phyloP scores from a whole-genome alignment of 768 basidiomycete species.

The Russula emetica region DNA sequence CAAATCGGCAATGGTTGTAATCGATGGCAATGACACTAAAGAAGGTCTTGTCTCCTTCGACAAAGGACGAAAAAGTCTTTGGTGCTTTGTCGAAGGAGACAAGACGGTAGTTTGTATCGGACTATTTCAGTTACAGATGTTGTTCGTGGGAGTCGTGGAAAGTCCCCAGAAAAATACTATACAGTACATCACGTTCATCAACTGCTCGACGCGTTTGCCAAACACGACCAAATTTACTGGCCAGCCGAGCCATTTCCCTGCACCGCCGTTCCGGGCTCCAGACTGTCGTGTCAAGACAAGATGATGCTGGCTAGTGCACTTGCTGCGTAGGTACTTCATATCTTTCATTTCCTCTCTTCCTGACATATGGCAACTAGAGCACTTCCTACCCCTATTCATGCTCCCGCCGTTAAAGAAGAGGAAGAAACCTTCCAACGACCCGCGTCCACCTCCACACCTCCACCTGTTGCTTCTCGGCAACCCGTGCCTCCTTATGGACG shows the following conservation, averaged over 20 bases:
- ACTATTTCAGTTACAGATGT: too few species aligned
- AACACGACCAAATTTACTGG: constrained; percentile 12
- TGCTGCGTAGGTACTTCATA: constrained; percentile 56
- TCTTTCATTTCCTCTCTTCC: constrained; percentile 16
- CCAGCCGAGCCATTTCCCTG: background rate
- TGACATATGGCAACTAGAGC: constrained; percentile 40
- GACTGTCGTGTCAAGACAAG: constrained; percentile 11
- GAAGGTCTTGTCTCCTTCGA: too few species aligned
- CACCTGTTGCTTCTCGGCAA: constrained; percentile 46
- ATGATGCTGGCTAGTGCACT: constrained; percentile 60
- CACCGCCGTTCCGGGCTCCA: background rate
- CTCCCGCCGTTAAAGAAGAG: constrained; percentile 52
- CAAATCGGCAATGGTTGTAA: too few species aligned
- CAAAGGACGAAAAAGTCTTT: too few species aligned
- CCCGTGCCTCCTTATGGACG: constrained; percentile 81
- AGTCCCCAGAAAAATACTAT: too few species aligned
- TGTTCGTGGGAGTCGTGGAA: too few species aligned
- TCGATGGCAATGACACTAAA: too few species aligned
- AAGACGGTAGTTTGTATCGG: too few species aligned
- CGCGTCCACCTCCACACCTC: constrained; percentile 32
- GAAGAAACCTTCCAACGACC: constrained; percentile 48
- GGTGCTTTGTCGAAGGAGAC: too few species aligned
- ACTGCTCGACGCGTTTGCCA: background rate
- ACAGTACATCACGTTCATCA: too few species aligned
- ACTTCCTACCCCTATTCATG: constrained; percentile 62